A percentile compares a stretch with the other conserved stretches of the same genome.
Conservation (phyloP, 768 basidiomycete genomes). For the Calocera cornea region DNA sequence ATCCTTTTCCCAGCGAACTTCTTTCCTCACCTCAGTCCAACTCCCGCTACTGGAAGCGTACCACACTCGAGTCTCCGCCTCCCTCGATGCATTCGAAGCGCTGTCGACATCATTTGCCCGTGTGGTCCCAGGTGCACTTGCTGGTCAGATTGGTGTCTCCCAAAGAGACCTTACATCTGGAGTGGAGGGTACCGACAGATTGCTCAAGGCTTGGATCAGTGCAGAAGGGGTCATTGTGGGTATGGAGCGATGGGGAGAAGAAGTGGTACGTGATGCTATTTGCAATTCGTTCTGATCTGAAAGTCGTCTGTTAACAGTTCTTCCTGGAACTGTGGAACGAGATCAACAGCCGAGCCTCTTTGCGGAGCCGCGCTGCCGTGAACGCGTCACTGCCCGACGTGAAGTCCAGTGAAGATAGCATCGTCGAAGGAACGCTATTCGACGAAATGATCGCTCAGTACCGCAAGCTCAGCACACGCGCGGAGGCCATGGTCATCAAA, state of each 20-base stretch:
- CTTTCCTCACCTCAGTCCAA: conserved; percentile 76
- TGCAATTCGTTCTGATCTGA: not conserved
- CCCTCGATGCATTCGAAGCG: conserved; percentile 88
- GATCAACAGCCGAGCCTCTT: conserved; percentile 45
- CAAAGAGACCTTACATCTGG: conserved; percentile 62
- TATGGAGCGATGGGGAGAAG: conserved; percentile 79
- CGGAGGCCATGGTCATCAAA: conserved; percentile 78
- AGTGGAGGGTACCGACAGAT: conserved; percentile 63
- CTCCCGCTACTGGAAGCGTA: conserved; percentile 72
- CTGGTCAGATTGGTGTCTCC: conserved; percentile 45
- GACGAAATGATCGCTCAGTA: conserved; percentile 61
- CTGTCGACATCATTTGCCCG: conserved; percentile 77
- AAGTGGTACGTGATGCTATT: conserved; percentile 44
- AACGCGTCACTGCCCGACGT: conserved; percentile 40
- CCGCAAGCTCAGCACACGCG: conserved; percentile 42
- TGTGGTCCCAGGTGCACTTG: conserved; percentile 80
- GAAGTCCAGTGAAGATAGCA: conserved; percentile 22
- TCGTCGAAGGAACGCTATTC: conserved; percentile 58
- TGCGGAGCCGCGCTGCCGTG: conserved; percentile 42
- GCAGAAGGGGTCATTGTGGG: conserved; percentile 55
- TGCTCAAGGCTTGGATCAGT: conserved; percentile 78
- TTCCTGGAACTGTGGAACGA: conserved; percentile 84
- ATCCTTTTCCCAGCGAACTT: conserved; percentile 55
- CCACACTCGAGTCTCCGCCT: conserved; percentile 59
- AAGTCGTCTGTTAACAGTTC: conserved; percentile 40